phyloP scores from a whole-genome alignment of 116 monocot genomes.

The Thalassia testudinum region DNA sequence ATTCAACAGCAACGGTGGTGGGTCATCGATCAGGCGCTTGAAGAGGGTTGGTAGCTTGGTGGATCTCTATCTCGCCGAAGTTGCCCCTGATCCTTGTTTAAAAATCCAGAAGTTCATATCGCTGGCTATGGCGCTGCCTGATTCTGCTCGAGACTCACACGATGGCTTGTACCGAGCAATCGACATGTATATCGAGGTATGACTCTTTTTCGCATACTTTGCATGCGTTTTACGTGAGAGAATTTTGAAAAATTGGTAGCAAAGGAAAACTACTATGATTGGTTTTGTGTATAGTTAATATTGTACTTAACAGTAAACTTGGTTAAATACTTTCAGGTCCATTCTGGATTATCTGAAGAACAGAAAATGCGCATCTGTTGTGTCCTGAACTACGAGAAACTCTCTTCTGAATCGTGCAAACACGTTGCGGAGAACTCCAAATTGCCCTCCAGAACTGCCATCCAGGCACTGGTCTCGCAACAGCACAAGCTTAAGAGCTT shows the following conservation, averaged over 20 bases:
- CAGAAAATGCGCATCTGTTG: constrained; percentile 74
- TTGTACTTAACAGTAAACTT: background rate
- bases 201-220: background rate
- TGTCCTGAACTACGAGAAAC: constrained; percentile 58
- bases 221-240: no score
- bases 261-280: no score
- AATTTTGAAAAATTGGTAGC: no score
- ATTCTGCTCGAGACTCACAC: constrained; percentile 51
- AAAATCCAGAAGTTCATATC: constrained; percentile 48
- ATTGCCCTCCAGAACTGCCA: constrained; percentile 61
- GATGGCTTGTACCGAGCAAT: constrained; percentile 70
- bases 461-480: constrained; percentile 45
- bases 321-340: constrained; percentile 33
- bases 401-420: constrained; percentile 67
- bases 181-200: constrained; percentile 75
- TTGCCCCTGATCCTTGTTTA: constrained; percentile 72
- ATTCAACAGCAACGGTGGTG: constrained; percentile 30
- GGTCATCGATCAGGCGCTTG: constrained; percentile 13
- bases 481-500: constrained; percentile 58
- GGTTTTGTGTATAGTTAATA: background rate
- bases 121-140: constrained; percentile 47
- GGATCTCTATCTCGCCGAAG: constrained; percentile 81
- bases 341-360: constrained; percentile 47
- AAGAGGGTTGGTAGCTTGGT: constrained; percentile 55
- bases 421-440: constrained; percentile 49